These are phyloP conservation scores for Vaccinium darrowii DNA, from an alignment of 148 eudicot species.

Conservation along the genomic window DNA sequence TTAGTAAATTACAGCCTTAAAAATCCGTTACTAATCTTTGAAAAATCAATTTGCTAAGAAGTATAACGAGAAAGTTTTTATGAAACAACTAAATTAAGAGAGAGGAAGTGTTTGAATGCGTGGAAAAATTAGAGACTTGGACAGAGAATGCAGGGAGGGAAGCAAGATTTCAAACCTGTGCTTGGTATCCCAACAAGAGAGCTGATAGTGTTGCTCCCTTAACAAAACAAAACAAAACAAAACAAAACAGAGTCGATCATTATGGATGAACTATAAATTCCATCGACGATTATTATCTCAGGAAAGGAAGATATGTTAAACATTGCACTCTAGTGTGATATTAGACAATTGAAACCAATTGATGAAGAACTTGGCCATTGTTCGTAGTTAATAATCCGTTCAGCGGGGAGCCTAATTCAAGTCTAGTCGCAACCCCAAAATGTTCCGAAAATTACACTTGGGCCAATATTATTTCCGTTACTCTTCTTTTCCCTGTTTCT, in stretches of 20 bases:
- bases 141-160: not conserved
- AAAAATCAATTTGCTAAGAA: not conserved
- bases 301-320: too few species aligned
- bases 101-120: not conserved
- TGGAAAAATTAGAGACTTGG: not conserved
- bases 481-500: too few species aligned
- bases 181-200: not conserved
- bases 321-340: not conserved
- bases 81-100: not conserved
- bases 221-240: not conserved
- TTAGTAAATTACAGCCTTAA: not conserved
- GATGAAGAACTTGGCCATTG: not conserved
- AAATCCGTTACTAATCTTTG: not conserved
- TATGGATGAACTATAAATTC: not conserved
- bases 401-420: too few species aligned
- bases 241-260: not conserved
- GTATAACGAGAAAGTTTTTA: not conserved
- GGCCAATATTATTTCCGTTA: too few species aligned
- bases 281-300: not conserved
- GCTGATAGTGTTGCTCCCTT: slow-evolving; percentile 5
- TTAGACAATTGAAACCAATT: not conserved
- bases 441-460: too few species aligned
- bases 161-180: not conserved
- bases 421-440: too few species aligned
- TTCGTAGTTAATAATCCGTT: too few species aligned